These are phyloP conservation scores for Myxozyma geophila DNA, from an alignment of 805 yeast species.

Conservation along the genomic window DNA sequence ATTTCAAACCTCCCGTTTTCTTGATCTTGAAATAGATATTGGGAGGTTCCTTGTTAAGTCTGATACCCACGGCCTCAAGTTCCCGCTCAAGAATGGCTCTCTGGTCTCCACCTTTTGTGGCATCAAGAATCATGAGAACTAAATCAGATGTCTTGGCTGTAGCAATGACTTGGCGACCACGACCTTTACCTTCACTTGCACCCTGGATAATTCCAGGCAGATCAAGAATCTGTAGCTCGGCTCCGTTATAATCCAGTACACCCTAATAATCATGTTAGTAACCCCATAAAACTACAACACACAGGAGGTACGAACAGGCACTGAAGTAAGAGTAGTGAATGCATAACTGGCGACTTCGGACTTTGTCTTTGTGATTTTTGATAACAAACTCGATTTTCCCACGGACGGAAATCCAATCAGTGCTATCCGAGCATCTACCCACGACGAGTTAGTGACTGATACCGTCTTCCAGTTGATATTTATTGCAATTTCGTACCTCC, in stretches of 20 bases:
- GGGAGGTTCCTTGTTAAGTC: slow-evolving; percentile 82
- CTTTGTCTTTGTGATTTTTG: slow-evolving; percentile 88
- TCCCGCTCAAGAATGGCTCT: slow-evolving; percentile 84
- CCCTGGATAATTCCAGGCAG: slow-evolving; percentile 97
- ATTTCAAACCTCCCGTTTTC: slow-evolving; percentile 89
- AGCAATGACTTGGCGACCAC: slow-evolving; percentile 96
- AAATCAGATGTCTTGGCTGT: slow-evolving; percentile 92
- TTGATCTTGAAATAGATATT: slow-evolving; percentile 77
- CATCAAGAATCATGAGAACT: slow-evolving; percentile 91
- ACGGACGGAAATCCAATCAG: slow-evolving; percentile 97
- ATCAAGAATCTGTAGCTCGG: slow-evolving; percentile 96
- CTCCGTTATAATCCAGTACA: slow-evolving; percentile 91
- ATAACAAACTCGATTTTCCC: slow-evolving; percentile 89
- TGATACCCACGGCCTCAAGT: slow-evolving; percentile 89
- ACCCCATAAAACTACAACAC: background rate
- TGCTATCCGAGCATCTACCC: slow-evolving; percentile 83
- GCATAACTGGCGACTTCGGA: slow-evolving; percentile 95
- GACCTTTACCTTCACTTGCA: slow-evolving; percentile 95
- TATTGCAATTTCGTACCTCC: slow-evolving; percentile 54
- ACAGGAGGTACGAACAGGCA: slow-evolving; percentile 53
- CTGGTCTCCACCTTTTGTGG: slow-evolving; percentile 91
- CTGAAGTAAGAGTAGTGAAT: slow-evolving; percentile 94
- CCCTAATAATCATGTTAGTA: slow-evolving; percentile 49
- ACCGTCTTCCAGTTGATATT: background rate
- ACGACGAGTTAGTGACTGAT: background rate